Conservation (phyloP, 2,329 filamentous ascomycete species). For the Fonsecaea monophora region DNA sequence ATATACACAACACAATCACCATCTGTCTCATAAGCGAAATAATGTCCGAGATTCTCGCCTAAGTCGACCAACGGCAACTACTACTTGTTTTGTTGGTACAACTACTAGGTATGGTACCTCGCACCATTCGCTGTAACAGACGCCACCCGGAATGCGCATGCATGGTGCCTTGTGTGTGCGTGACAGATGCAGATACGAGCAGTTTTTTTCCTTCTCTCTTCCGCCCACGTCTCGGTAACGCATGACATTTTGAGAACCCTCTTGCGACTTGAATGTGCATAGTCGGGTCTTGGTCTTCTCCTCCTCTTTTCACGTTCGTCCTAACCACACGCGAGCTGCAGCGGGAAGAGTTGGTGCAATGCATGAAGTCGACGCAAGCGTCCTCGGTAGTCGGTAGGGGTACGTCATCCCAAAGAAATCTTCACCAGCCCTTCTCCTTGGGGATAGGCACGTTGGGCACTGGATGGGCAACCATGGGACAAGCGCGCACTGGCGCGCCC, state of each 20-base stretch:
- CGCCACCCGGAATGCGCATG: neutral
- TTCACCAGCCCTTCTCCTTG: neutral
- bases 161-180: constrained; percentile 3
- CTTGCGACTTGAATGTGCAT: constrained; percentile 10
- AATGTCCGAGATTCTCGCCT: constrained; percentile 1
- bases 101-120: neutral
- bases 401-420: constrained; percentile 8
- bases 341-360: constrained; percentile 3
- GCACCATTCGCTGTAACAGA: neutral
- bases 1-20: neutral
- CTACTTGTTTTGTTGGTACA: neutral
- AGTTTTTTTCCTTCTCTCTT: neutral
- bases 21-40: neutral
- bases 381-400: neutral
- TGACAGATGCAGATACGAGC: constrained; percentile 5
- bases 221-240: constrained; percentile 8
- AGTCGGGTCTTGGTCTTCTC: neutral
- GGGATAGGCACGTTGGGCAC: neutral
- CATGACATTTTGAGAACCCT: constrained; percentile 18
- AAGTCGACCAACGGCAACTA: neutral
- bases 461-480: neutral
- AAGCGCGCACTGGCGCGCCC: neutral
- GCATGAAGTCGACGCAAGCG: neutral
- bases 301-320: neutral
- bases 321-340: neutral